Conservation (phyloP, 2,329 filamentous ascomycete species). For the Thielaviopsis musarum region DNA sequence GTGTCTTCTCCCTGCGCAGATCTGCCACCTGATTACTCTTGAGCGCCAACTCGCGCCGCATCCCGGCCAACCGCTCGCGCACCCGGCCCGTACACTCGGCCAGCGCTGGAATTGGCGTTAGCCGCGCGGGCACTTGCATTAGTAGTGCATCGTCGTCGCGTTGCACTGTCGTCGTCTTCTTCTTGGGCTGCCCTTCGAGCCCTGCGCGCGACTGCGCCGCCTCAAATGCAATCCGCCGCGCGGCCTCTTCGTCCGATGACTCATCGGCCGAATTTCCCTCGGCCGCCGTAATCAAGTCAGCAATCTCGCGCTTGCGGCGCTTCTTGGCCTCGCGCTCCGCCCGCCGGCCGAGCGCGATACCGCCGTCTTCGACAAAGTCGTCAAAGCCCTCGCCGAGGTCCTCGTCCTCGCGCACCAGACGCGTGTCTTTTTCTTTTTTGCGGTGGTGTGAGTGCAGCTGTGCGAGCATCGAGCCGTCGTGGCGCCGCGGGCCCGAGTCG, state of each 20-base stretch:
- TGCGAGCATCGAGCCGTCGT: constrained; percentile 15
- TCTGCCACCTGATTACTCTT: constrained; percentile 49
- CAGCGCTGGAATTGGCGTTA: constrained; percentile 51
- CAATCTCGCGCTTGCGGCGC: constrained; percentile 60
- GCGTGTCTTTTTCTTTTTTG: constrained; percentile 51
- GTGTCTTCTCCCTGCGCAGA: constrained; percentile 48
- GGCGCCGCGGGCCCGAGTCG: constrained; percentile 20
- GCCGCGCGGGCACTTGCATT: constrained; percentile 3
- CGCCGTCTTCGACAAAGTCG: constrained; percentile 73
- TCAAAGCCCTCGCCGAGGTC: constrained; percentile 90
- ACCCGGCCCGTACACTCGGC: constrained; percentile 48
- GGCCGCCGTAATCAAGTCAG: constrained; percentile 63
- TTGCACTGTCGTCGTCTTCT: constrained; percentile 20
- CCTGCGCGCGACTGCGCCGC: constrained; percentile 71
- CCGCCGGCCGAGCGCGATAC: constrained; percentile 59
- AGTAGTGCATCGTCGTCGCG: background rate
- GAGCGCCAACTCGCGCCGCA: constrained; percentile 44
- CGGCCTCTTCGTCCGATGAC: constrained; percentile 52
- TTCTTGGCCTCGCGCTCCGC: constrained; percentile 56
- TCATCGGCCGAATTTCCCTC: constrained; percentile 48
- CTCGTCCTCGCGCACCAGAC: constrained; percentile 73
- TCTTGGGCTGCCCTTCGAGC: constrained; percentile 57
- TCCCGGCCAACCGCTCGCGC: constrained; percentile 40
- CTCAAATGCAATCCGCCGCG: constrained; percentile 69
- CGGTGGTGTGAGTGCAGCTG: background rate